Evolutionary conservation across 768 basidiomycete species (phyloP), one percentile per base, ranked within the genome.

Genomic region (Hericium erinaceus): DNA sequence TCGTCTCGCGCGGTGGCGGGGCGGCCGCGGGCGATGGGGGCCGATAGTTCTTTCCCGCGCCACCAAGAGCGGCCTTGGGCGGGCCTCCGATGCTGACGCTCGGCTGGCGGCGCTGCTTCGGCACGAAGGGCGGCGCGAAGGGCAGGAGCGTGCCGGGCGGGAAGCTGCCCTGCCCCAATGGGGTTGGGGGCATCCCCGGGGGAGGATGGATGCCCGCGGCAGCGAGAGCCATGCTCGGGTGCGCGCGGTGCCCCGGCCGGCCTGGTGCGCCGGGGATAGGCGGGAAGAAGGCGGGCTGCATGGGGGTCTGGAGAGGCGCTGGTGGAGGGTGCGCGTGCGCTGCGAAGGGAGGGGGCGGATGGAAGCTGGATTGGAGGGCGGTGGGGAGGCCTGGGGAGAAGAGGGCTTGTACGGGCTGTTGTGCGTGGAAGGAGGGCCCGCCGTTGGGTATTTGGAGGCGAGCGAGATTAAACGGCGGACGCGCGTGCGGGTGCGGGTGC

Each of bases 41-140:
- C 68, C 84, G 87, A 53, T 83, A 76, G 71, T 88, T 92, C 48
- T 87, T 80, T 48, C 82, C 80, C 12, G 87, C 89, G 0, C 91
- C 91, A 16, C 91, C 91, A 2, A 93, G 72, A 0, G 83, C 79
- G 0, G 91, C 91, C 68, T 92, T 93, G 9, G 91, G 91, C n/a
- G 91, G 91, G 7, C 91, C 91, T 12, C 91, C 91, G 44, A 87
- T 81, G 67, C 85, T 89, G 48, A 86, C 61, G 61, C 79, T 80
- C 15, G 77, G 79, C 57, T 87, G 80, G 46, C 88, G 77, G 68
- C 85, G 77, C 28, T 33, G 28, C 66, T 77, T 86, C 56, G 86
- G 73, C 28, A 78, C 2, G 80, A 82, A 56, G 54, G 67, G 37
- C 33, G 56, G 55, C 38, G 75, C 59, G 73, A 75, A 55, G 67